phyloP scores from a whole-genome alignment of 1,284 basidiomycete genomes.

The Xerocomus minutiporus region DNA sequence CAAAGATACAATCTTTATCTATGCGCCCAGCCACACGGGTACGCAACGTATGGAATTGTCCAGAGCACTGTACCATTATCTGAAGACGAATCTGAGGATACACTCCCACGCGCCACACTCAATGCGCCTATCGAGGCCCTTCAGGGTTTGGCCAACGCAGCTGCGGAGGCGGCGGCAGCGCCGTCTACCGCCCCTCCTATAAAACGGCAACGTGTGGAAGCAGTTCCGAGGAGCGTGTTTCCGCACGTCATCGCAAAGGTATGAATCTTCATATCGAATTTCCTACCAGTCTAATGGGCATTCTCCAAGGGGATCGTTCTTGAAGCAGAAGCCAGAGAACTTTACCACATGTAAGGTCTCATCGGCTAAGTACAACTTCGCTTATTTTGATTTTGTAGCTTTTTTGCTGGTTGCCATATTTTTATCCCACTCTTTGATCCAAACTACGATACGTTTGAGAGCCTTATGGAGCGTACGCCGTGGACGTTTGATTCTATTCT shows the following conservation, averaged over 20 bases:
- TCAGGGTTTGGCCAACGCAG: constrained; percentile 88
- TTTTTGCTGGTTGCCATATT: constrained; percentile 92
- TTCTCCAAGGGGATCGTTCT: constrained; percentile 63
- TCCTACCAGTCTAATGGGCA: constrained; percentile 1
- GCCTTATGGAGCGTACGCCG: constrained; percentile 82
- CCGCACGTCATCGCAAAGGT: constrained; percentile 83
- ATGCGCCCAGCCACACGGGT: constrained; percentile 69
- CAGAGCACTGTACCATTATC: constrained; percentile 77
- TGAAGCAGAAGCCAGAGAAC: constrained; percentile 72
- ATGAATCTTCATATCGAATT: constrained; percentile 6
- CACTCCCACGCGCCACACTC: constrained; percentile 72
- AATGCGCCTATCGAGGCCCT: constrained; percentile 91
- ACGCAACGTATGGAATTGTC: constrained; percentile 86
- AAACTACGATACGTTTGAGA: constrained; percentile 86
- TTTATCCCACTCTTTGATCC: constrained; percentile 93
- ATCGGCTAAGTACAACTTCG: constrained; percentile 1
- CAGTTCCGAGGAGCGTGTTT: constrained; percentile 79
- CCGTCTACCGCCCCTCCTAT: constrained; percentile 40
- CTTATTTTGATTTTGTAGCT: constrained; percentile 48
- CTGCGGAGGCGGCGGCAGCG: constrained; percentile 83
- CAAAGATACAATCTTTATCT: constrained; percentile 1
- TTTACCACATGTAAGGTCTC: constrained; percentile 69
- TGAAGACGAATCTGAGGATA: constrained; percentile 84
- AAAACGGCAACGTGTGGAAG: constrained; percentile 84
- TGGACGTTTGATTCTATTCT: constrained; percentile 92